Conservation (phyloP, 2,329 filamentous ascomycete species). For the Talaromyces sp. region DNA sequence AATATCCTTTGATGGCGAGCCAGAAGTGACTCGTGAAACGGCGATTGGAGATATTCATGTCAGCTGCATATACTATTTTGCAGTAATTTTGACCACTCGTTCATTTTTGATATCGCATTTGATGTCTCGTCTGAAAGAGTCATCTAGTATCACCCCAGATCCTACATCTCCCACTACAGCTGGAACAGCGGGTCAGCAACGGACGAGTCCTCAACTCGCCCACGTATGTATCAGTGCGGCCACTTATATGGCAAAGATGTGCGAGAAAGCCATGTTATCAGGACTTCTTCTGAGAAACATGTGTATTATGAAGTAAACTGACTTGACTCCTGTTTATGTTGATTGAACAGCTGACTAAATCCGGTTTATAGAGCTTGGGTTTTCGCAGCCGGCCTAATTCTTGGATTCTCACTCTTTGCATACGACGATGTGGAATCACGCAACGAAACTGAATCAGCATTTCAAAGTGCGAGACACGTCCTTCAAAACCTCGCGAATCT, state of each 20-base stretch:
- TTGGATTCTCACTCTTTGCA: constrained; percentile 56
- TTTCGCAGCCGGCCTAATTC: constrained; percentile 57
- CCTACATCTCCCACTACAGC: constrained; percentile 19
- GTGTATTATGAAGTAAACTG: constrained; percentile 58
- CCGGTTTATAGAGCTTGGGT: constrained; percentile 47
- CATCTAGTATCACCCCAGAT: constrained; percentile 26
- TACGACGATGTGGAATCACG: constrained; percentile 36
- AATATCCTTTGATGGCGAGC: constrained; percentile 1
- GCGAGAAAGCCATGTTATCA: constrained; percentile 49
- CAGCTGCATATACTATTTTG: constrained; percentile 59
- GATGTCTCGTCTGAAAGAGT: constrained; percentile 44
- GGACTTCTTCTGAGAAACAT: constrained; percentile 54
- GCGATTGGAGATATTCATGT: constrained; percentile 55
- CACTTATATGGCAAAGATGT: constrained; percentile 56
- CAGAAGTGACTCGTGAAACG: constrained; percentile 30
- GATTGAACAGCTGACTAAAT: not conserved
- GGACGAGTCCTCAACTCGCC: constrained; percentile 41
- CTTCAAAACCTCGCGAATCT: constrained; percentile 50
- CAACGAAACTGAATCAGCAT: constrained; percentile 49
- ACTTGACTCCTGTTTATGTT: not conserved
- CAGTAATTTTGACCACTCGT: constrained; percentile 57
- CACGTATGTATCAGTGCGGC: constrained; percentile 58
- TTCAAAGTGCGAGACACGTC: constrained; percentile 52
- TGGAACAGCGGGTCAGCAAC: not conserved
- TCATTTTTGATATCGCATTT: constrained; percentile 52